Evolutionary conservation across 2,329 filamentous ascomycete genomes (phyloP).

Genomic region (Nemania sp.): DNA sequence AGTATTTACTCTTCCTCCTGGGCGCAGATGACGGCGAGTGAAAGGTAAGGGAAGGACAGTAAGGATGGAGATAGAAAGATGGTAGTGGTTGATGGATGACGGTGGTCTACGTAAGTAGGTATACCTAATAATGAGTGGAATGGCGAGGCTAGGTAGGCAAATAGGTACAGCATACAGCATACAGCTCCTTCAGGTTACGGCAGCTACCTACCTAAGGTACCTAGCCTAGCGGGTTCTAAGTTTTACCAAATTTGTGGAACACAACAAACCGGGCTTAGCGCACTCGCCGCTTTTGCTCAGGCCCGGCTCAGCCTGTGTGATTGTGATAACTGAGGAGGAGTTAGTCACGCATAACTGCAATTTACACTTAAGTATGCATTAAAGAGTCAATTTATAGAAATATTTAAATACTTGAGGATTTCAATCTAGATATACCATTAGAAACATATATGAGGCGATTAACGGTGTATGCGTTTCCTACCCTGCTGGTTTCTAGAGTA

Average conservation of each 20-base stretch:
- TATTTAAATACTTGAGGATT: too few relatives aligned
- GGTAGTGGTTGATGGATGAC: slow-evolving; percentile 18
- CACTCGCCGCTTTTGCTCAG: too few relatives aligned
- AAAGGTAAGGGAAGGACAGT: not conserved
- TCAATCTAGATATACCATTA: too few relatives aligned
- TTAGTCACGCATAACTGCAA: too few relatives aligned
- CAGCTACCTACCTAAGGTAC: not conserved
- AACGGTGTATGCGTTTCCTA: too few relatives aligned
- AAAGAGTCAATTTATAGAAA: too few relatives aligned
- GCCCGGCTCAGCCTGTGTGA: slow-evolving; percentile 22
- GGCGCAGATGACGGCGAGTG: not conserved
- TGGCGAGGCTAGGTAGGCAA: not conserved
- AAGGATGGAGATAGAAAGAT: not conserved
- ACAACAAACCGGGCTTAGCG: slow-evolving; percentile 22
- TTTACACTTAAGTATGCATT: too few relatives aligned
- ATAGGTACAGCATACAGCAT: not conserved
- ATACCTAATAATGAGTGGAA: too few relatives aligned
- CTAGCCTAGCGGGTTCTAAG: not conserved
- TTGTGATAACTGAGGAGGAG: too few relatives aligned
- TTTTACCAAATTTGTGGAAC: not conserved
- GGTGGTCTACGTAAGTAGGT: not conserved
- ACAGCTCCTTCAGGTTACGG: not conserved
- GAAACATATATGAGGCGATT: too few relatives aligned
- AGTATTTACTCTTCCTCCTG: not conserved
- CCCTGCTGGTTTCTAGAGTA: too few relatives aligned